Evolutionary conservation across 2,329 filamentous ascomycete species (phyloP).

Genomic region (Colletotrichum melonis): DNA sequence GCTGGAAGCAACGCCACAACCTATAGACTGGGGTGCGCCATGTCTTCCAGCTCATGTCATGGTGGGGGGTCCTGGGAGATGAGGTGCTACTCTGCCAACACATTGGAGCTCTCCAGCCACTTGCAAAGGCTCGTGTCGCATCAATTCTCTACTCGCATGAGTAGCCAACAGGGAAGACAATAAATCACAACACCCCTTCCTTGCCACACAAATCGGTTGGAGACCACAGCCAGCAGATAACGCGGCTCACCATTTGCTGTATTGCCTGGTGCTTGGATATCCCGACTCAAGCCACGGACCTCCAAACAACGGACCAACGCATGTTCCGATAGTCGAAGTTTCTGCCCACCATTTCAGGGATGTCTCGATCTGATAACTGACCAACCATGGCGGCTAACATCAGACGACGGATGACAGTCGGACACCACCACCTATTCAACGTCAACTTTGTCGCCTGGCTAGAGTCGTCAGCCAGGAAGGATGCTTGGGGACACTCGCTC

Average conservation of each 20-base stretch:
- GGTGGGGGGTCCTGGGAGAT: not conserved
- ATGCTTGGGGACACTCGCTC: not conserved
- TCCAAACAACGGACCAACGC: not conserved
- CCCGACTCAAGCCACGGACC: not conserved
- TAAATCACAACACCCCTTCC: not conserved
- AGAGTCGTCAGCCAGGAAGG: not conserved
- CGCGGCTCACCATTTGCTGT: not conserved
- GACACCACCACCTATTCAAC: slow-evolving; percentile 2
- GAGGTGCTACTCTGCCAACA: not conserved
- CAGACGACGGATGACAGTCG: slow-evolving; percentile 7
- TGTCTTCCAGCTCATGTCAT: not conserved
- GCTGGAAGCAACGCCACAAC: not conserved
- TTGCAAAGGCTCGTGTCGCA: not conserved
- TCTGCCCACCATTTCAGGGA: not conserved
- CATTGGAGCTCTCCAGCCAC: not conserved
- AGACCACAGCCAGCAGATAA: not conserved
- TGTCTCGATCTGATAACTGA: not conserved
- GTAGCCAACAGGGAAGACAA: not conserved
- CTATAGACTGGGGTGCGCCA: not conserved
- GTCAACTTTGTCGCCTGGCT: not conserved
- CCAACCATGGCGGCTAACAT: slow-evolving; percentile 1
- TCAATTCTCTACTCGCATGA: not conserved
- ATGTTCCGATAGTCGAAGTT: not conserved
- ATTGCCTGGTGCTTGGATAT: not conserved
- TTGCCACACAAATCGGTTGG: not conserved